Evolutionary conservation across 257 asterid species (phyloP), one percentile per base, ranked within the genome.

Genomic region (Cordia subcordata): DNA sequence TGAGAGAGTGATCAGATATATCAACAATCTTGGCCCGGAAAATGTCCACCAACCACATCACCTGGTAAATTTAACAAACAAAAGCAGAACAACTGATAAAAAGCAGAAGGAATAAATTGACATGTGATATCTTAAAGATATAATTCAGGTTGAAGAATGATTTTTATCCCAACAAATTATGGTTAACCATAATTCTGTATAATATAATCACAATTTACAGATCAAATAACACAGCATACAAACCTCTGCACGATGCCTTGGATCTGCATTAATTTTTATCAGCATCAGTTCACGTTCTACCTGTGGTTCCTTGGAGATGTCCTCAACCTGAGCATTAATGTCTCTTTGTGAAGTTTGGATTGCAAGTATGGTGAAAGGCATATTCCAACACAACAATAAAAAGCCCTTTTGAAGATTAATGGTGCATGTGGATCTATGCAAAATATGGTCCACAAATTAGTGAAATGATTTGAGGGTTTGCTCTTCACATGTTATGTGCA

Each of bases 241-340:
- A 60, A 88, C 96, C 95, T 90, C 98, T 0, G 87, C 89, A 52
- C 87, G 85, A 64, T 75, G 49, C 61, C 66, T 57, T 49, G 96
- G 99, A 69, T 92, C 87, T 0, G 96, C 85, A 55, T 74, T 86
- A 72, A 92, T 92, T 79, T 92, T 92, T 68, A 92, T 85, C 38
- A 92, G 96, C 95, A 92, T 92, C 72, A 88, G 73, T 65, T 92
- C 99, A 12, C 99, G 88, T 77, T 92, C 99, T 61, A 92, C 99
- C 73, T 88, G 99, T 18, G 99, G 93, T 69, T 82, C 96, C 76
- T 78, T 85, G 1, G 99, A 92, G 54, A 92, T 77, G 72, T 92
- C 96, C 62, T 72, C 96, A 61, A 92, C 99, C 96, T 88, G 85
- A 17, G 37, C 58, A 38, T 67, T 37, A 71, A 57, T 62, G 68